Evolutionary conservation across 2,329 filamentous ascomycete genomes (phyloP), one percentile per base, ranked within the genome.

Genomic region (Sporothrix brunneoviolacea): DNA sequence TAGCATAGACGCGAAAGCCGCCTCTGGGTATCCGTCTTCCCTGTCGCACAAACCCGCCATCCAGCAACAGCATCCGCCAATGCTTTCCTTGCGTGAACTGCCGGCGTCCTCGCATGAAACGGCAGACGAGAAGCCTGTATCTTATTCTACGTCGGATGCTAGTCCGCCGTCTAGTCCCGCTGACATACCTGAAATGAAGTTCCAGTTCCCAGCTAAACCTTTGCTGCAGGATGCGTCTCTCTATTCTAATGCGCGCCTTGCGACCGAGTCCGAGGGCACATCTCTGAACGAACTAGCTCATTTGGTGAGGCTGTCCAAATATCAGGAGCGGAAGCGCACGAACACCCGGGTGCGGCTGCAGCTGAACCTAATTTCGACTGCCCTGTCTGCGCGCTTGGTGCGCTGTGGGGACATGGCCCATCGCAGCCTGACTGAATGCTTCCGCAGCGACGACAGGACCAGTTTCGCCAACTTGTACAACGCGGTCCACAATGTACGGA

Each of bases 261-360:
- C 77, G 43, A 74, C 77, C 33, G 79, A 84, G 54, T 74, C 74
- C 46, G 80, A 84, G 40, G 78, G 80, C 52, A 88, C 84, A 40
- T 85, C 83, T 13, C 72, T 91, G 54, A 82, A 87, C 61, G 86
- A 91, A 67, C 78, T 91, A 58, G 86, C 86, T 46, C 86, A 90
- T 65, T 69, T 91, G 60, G 84, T 89, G 57, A 82, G 86, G 54
- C 72, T 90, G 55, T 86, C 86, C 64, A 86, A 83, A 61, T 89
- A 90, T 65, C 87, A 91, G 68, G 84, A 88, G 73, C 84, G 85
- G 73, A 86, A 88, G 73, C 81, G 86, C 68, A 75, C 79, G 57
- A 83, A 84, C 62, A 86, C 83, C 40, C 78, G 87, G 58, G 74
- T 86, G 57, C 83, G 86, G 51, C 75, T 93, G 48, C 85, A 90